phyloP scores from a whole-genome alignment of 139 green algal species.

The Tetratostichococcus sp. region DNA sequence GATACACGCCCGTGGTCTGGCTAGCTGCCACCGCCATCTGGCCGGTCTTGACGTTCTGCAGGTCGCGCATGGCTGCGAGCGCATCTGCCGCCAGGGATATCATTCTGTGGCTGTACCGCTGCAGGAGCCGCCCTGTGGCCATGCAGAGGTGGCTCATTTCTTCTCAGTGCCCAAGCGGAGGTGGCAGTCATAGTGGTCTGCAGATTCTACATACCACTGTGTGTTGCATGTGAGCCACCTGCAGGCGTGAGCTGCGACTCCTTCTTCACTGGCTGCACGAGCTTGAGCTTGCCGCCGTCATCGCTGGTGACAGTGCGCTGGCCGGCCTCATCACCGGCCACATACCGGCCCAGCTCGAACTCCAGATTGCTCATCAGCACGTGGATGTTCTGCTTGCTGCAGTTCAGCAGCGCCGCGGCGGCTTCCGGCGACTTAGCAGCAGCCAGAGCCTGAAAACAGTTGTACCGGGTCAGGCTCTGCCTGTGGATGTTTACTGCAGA shows the following conservation, averaged over 20 bases:
- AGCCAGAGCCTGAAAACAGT: background rate
- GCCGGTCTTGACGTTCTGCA: conserved; percentile 24
- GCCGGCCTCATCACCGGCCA: background rate
- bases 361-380: background rate
- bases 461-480: too few relatives aligned
- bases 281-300: background rate
- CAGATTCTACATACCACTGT: background rate
- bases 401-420: background rate
- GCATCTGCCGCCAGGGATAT: conserved; percentile 19
- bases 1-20: conserved; percentile 40
- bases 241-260: background rate
- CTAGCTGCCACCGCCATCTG: conserved; percentile 25
- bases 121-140: conserved; percentile 17
- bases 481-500: too few relatives aligned
- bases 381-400: background rate
- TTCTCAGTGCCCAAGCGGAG: background rate
- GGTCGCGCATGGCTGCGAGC: conserved; percentile 7
- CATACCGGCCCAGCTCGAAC: background rate
- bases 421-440: background rate
- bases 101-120: conserved; percentile 25
- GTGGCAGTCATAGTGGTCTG: background rate
- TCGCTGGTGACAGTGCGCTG: background rate
- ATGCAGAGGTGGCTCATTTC: background rate
- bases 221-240: background rate
- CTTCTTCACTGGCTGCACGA: background rate